These are phyloP conservation scores for Eruca vesicaria DNA, from an alignment of 441 rosid species.

Conservation along the genomic window DNA sequence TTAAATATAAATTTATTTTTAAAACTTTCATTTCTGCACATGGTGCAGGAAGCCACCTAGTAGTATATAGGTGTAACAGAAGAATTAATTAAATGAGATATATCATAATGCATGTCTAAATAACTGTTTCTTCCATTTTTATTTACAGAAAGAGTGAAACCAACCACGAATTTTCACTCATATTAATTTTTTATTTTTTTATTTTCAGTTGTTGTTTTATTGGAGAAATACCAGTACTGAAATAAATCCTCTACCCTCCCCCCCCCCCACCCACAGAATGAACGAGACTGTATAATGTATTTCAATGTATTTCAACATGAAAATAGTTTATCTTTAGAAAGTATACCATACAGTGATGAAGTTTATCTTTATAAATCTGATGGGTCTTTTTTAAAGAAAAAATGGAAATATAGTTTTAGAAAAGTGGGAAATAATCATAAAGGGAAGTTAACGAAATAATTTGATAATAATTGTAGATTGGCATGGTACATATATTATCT, in stretches of 20 bases:
- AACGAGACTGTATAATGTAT: neutral
- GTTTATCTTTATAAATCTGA: neutral
- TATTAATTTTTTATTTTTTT: too few relatives aligned
- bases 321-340: constrained; percentile 2
- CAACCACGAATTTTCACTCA: too few relatives aligned
- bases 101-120: too few relatives aligned
- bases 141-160: too few relatives aligned
- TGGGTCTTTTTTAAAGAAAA: constrained; percentile 9
- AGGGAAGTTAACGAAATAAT: neutral
- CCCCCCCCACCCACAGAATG: neutral
- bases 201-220: too few relatives aligned
- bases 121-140: too few relatives aligned
- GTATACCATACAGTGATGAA: neutral
- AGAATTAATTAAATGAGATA: too few relatives aligned
- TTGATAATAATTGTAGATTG: neutral
- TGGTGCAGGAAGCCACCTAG: too few relatives aligned
- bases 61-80: too few relatives aligned
- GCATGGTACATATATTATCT: neutral
- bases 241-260: neutral
- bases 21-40: too few relatives aligned
- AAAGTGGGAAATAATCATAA: constrained; percentile 9
- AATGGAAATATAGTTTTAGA: neutral
- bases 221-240: too few relatives aligned
- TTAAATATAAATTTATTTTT: too few relatives aligned
- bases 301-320: neutral